phyloP scores from a whole-genome alignment of 1,284 basidiomycete genomes.

The Rhodotorula sp. region DNA sequence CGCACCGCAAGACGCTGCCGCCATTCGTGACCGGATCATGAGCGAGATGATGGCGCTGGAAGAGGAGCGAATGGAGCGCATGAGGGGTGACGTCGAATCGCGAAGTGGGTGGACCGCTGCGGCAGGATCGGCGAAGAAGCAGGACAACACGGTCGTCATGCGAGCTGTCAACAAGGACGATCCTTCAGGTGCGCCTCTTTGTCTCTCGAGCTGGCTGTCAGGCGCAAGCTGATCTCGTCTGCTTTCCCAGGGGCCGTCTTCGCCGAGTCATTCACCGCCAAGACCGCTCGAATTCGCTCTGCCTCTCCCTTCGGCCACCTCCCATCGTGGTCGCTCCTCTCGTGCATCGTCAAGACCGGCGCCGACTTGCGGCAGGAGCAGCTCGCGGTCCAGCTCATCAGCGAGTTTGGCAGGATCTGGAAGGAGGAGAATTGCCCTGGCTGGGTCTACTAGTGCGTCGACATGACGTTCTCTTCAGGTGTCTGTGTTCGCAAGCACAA shows the following conservation, averaged over 20 bases:
- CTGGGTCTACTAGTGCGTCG: conserved; percentile 84
- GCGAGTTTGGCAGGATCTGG: conserved; percentile 91
- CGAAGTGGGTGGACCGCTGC: conserved; percentile 25
- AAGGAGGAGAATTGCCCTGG: conserved; percentile 84
- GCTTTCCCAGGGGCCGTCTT: conserved; percentile 67
- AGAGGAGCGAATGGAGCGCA: conserved; percentile 92
- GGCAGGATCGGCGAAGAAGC: conserved; percentile 5
- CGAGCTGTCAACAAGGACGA: conserved; percentile 95
- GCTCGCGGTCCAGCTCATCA: conserved; percentile 91
- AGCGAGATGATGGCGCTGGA: conserved; percentile 96
- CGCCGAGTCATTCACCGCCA: conserved; percentile 89
- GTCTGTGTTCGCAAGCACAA: not conserved
- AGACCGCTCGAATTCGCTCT: conserved; percentile 91
- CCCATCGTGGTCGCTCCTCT: conserved; percentile 69
- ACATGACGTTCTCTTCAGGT: not conserved
- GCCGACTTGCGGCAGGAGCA: conserved; percentile 97
- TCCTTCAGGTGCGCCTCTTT: conserved; percentile 66
- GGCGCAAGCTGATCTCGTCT: not conserved
- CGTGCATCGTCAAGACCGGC: conserved; percentile 98
- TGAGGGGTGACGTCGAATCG: conserved; percentile 59
- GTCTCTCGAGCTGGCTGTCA: conserved; percentile 1
- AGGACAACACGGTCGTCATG: conserved; percentile 64
- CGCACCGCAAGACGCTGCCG: conserved; percentile 75
- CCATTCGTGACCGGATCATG: conserved; percentile 95
- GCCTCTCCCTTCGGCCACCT: conserved; percentile 94